Conservation (phyloP, 768 basidiomycete genomes). For the Lepiota brunneoincarnata region DNA sequence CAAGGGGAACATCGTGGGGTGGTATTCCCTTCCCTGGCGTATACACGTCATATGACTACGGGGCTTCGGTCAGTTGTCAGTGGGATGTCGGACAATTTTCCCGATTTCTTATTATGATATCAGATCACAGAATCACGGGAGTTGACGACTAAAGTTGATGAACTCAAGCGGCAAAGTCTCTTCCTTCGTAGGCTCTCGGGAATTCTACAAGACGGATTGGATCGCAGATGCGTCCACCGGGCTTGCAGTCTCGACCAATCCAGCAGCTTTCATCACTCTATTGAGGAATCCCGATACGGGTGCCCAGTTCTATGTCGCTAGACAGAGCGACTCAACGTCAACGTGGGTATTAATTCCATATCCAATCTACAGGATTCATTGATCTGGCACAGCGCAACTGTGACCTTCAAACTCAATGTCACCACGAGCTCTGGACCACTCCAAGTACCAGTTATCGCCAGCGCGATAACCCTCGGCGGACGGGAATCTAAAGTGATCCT, state of each 20-base stretch:
- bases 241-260: slow-evolving; percentile 34
- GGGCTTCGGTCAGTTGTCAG: slow-evolving; percentile 43
- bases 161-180: slow-evolving; percentile 74
- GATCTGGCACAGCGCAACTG: slow-evolving; percentile 34
- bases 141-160: slow-evolving; percentile 66
- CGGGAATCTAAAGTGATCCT: slow-evolving; percentile 74
- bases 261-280: slow-evolving; percentile 55
- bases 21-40: slow-evolving; percentile 77
- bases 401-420: slow-evolving; percentile 59
- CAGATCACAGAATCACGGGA: slow-evolving; percentile 65
- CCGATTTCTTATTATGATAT: not conserved
- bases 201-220: slow-evolving; percentile 79
- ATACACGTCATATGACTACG: slow-evolving; percentile 83
- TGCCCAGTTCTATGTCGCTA: slow-evolving; percentile 65
- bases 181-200: slow-evolving; percentile 78
- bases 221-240: slow-evolving; percentile 60
- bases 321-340: slow-evolving; percentile 67
- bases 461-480: slow-evolving; percentile 58
- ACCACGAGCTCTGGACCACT: slow-evolving; percentile 49
- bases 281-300: slow-evolving; percentile 67
- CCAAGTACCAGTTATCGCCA: slow-evolving; percentile 52
- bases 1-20: slow-evolving; percentile 87
- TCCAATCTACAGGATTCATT: not conserved
- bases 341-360: slow-evolving; percentile 39
- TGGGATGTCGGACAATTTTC: not conserved